phyloP scores from a whole-genome alignment of 306 rosid genomes.

The Crataegus laevigata region DNA sequence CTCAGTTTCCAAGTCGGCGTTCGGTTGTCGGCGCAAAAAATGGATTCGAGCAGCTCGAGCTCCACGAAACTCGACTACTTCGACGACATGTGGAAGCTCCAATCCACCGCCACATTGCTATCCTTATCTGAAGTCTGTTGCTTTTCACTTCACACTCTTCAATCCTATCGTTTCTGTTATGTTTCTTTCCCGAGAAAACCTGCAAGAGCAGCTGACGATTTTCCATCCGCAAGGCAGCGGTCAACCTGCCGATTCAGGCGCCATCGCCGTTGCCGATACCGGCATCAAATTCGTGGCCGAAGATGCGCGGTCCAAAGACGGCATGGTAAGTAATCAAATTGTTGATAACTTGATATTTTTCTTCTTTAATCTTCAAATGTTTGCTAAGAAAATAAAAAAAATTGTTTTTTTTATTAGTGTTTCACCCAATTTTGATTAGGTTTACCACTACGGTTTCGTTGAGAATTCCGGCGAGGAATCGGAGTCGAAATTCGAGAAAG shows the following conservation, averaged over 20 bases:
- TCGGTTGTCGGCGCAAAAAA: constrained; percentile 10
- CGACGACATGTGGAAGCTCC: constrained; percentile 56
- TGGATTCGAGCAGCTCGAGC: constrained; percentile 24
- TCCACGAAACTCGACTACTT: constrained; percentile 60
- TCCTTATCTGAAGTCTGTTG: constrained; percentile 37
- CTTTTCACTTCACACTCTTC: not conserved
- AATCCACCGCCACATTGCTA: constrained; percentile 42
- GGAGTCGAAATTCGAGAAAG: constrained; percentile 25
- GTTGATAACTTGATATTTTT: not conserved
- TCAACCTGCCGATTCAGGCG: constrained; percentile 68
- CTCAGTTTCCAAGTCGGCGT: not conserved
- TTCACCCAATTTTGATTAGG: constrained; percentile 21
- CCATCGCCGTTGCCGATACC: constrained; percentile 22
- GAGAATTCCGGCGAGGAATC: constrained; percentile 35
- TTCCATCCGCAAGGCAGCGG: constrained; percentile 90
- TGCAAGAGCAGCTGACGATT: constrained; percentile 29
- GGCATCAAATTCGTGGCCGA: constrained; percentile 41
- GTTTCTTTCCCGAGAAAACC: constrained; percentile 16
- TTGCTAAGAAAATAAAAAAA: not conserved
- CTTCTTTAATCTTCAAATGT: not conserved
- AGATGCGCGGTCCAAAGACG: constrained; percentile 67
- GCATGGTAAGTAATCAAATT: constrained; percentile 37
- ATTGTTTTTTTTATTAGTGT: not conserved
- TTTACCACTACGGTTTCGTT: constrained; percentile 51
- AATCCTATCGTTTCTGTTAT: not conserved